Conservation (phyloP, 2,329 filamentous ascomycete species). For the Neobulgaria alba region DNA sequence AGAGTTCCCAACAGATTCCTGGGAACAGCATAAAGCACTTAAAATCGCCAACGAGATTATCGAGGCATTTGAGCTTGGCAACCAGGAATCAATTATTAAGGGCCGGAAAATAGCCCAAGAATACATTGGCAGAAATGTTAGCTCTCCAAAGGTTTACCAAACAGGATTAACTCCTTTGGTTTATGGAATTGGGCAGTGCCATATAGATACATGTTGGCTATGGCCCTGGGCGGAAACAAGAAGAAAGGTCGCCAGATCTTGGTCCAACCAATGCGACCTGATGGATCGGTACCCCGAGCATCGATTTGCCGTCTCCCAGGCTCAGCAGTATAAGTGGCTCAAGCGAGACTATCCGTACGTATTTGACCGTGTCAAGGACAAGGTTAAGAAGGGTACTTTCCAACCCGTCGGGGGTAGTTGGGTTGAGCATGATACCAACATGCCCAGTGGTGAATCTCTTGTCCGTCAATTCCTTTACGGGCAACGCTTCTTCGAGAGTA, state of each 20-base stretch:
- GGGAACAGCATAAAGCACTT: constrained; percentile 80
- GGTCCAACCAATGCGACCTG: constrained; percentile 92
- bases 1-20: constrained; percentile 82
- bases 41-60: constrained; percentile 82
- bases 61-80: constrained; percentile 75
- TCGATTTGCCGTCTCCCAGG: constrained; percentile 85
- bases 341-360: constrained; percentile 81
- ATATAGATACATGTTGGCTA: constrained; percentile 97
- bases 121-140: constrained; percentile 73
- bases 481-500: constrained; percentile 87
- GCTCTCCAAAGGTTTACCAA: constrained; percentile 78
- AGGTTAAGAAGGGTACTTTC: constrained; percentile 85
- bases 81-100: constrained; percentile 67
- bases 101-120: constrained; percentile 75
- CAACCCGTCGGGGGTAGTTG: constrained; percentile 95
- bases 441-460: constrained; percentile 91
- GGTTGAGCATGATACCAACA: constrained; percentile 98
- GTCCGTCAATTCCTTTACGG: constrained; percentile 93
- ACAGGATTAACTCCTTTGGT: constrained; percentile 67
- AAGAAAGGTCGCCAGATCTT: constrained; percentile 89
- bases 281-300: constrained; percentile 94
- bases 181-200: constrained; percentile 87
- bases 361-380: constrained; percentile 82
- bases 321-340: constrained; percentile 97
- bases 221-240: constrained; percentile 99